These are phyloP conservation scores for Hypoxylon sp. DNA, from an alignment of 2,329 filamentous ascomycete species.

Conservation along the genomic window DNA sequence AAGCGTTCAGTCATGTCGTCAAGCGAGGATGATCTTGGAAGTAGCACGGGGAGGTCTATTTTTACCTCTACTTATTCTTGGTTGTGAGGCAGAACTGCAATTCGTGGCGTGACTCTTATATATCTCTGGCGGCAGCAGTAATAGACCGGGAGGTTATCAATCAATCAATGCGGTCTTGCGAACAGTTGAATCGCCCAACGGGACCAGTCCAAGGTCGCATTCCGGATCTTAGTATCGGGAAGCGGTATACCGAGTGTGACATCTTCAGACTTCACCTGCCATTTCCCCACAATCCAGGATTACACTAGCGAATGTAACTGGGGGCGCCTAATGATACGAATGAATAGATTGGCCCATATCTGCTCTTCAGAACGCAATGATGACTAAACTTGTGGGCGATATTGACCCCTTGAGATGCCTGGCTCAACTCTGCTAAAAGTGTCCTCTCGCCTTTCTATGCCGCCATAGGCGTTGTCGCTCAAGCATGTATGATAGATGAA, in stretches of 20 bases:
- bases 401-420: slow-evolving; percentile 8
- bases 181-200: no score
- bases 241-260: slow-evolving; percentile 9
- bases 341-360: neutral
- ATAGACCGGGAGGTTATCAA: no score
- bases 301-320: neutral
- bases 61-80: no score
- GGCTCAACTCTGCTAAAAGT: neutral
- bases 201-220: no score
- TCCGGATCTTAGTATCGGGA: neutral
- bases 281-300: slow-evolving; percentile 11
- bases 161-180: no score
- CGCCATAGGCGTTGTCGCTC: neutral
- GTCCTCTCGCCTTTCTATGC: neutral
- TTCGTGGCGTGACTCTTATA: no score
- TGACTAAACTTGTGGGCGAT: neutral
- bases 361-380: neutral
- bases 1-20: no score
- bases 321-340: neutral
- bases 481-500: slow-evolving; percentile 41
- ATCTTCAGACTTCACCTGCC: slow-evolving; percentile 1
- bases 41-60: no score
- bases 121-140: no score
- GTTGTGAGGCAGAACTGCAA: no score
- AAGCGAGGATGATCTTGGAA: no score